Conservation (phyloP, 2,329 filamentous ascomycete species). For the Sporothrix protearum region DNA sequence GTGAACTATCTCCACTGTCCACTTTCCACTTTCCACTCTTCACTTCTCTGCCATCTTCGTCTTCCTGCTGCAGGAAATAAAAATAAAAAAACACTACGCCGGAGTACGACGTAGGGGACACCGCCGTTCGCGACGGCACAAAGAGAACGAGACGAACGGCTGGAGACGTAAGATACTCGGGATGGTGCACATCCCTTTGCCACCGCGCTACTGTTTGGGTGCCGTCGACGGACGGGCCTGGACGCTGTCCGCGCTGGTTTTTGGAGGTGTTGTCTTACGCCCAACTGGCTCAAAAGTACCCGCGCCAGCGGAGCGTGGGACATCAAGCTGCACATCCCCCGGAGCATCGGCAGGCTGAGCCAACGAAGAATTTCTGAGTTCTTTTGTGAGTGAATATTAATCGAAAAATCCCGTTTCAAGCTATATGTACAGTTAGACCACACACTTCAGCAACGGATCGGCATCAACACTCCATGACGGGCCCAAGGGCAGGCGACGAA, state of each 20-base stretch:
- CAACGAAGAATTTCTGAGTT: background rate
- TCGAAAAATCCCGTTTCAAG: too few species aligned
- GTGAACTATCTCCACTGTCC: background rate
- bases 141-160: background rate
- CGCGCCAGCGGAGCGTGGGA: background rate
- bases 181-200: conserved; percentile 13
- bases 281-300: too few species aligned
- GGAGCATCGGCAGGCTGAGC: background rate
- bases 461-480: conserved; percentile 4
- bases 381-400: background rate
- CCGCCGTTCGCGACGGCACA: background rate
- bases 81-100: too few species aligned
- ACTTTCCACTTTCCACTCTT: too few species aligned
- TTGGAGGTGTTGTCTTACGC: background rate
- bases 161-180: background rate
- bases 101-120: too few species aligned
- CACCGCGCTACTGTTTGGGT: background rate
- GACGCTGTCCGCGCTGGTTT: background rate
- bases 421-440: background rate
- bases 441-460: background rate
- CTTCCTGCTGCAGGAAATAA: background rate
- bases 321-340: background rate
- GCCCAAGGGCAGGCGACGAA: background rate
- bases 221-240: background rate
- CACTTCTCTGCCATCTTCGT: background rate